Evolutionary conservation across 345 rosid species (phyloP), one percentile per base, ranked within the genome.

Genomic region (Salix caprea): DNA sequence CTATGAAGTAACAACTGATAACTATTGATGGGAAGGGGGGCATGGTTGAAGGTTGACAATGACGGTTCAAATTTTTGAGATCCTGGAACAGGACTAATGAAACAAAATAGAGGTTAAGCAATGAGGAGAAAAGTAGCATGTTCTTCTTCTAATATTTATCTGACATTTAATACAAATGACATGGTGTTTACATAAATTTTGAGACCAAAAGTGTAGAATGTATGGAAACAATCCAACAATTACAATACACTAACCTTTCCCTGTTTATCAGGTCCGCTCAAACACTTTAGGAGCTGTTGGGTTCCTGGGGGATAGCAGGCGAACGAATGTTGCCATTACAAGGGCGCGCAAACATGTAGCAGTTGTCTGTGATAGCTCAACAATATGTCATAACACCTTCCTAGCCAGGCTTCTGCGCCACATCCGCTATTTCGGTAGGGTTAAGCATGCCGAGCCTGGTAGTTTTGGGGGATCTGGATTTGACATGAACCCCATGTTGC

Each of bases 301-400:
- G 34, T 94, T 94, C 88, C 82, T 95, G 26, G 97, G 99, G 6
- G 99, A 95, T 71, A 93, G 91, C 79, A 86, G 96, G 84, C 74
- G 99, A 79, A 93, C 90, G 91, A 95, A 95, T 50, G 99, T 95
- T 7, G 97, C 97, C 75, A 89, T 91, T 76, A 94, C 99, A 79
- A 88, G 97, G 82, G 97, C 95, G 0, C 86, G 95, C 28, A 91
- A 90, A 71, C 97, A 92, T 70, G 91, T 94, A 19, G 96, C 96
- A 10, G 88, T 94, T 11, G 92, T 94, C 76, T 94, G 98, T n/a
- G 98, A 92, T 83, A 91, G 97, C 86, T 89, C 97, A 7, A 92
- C 97, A 28, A 91, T 94, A 75, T 94, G 97, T 87, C 98, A 92
- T 79, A 94, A 91, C 72, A 86, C 97, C n/a, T 92, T 91, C 86